Percentiles rank a stretch among this genome's conserved stretches.
phyloP scores from a whole-genome alignment of 1,284 basidiomycete genomes.

The Boletus subluridellus region DNA sequence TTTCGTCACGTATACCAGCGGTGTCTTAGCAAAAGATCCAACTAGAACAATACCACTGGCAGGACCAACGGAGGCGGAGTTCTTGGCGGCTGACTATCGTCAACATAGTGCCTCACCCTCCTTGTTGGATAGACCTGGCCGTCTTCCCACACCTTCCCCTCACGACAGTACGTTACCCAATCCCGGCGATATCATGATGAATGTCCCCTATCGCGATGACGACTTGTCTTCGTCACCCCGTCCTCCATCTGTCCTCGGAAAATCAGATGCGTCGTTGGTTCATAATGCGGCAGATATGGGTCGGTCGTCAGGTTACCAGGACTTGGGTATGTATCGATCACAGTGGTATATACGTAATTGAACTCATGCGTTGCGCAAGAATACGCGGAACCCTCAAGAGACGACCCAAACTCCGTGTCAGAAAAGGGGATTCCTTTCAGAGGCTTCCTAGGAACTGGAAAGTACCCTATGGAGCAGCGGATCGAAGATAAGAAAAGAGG shows the following conservation, averaged over 20 bases:
- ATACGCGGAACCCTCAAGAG: conserved; percentile 52
- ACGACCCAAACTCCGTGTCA: conserved; percentile 22
- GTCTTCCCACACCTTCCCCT: conserved; percentile 17
- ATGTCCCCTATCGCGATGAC: conserved; percentile 28
- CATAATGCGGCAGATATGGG: conserved; percentile 44
- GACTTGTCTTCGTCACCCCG: conserved; percentile 18
- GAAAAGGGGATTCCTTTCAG: conserved; percentile 43
- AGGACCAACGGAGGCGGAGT: conserved; percentile 26
- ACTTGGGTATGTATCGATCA: conserved; percentile 48
- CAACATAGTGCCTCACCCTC: conserved; percentile 17
- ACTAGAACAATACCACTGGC: neutral
- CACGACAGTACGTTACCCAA: conserved; percentile 3
- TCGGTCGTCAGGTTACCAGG: conserved; percentile 43
- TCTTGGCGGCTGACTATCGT: conserved; percentile 29
- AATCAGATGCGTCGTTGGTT: conserved; percentile 43
- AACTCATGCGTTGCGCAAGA: conserved; percentile 41
- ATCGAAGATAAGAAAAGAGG: conserved; percentile 84
- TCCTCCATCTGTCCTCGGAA: conserved; percentile 31
- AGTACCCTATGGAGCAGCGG: conserved; percentile 72
- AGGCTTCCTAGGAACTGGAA: conserved; percentile 43
- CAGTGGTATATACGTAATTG: neutral
- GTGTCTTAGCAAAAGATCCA: conserved; percentile 11
- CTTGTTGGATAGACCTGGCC: conserved; percentile 5
- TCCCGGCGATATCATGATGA: conserved; percentile 3
- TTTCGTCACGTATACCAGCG: conserved; percentile 25